A percentile compares a stretch with the other conserved stretches of the same genome.
These are phyloP conservation scores for Backusella australiensis DNA, from an alignment of 192 early-diverging fungal species.

Conservation along the genomic window DNA sequence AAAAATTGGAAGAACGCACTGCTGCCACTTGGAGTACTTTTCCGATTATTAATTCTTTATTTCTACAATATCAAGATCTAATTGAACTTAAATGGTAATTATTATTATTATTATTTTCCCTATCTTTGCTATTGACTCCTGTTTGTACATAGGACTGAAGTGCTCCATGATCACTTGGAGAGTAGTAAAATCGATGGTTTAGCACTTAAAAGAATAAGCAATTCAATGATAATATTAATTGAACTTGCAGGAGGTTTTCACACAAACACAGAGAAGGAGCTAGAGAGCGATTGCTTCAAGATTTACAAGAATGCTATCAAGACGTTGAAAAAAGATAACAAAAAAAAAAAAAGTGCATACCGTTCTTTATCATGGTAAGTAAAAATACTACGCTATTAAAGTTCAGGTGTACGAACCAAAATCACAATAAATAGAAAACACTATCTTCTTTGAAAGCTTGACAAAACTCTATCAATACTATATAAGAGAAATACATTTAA, in stretches of 20 bases:
- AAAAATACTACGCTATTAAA: neutral
- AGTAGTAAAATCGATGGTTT: neutral
- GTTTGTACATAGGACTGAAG: neutral
- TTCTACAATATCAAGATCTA: neutral
- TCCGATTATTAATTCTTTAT: neutral
- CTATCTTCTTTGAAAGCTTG: conserved; percentile 3
- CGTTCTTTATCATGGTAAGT: neutral
- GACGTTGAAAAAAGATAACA: neutral
- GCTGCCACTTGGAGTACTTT: conserved; percentile 6
- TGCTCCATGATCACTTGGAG: neutral
- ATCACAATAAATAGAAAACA: neutral
- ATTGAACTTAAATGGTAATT: neutral
- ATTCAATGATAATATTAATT: neutral
- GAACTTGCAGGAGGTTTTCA: neutral
- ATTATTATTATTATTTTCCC: conserved; percentile 2
- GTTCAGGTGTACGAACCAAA: neutral
- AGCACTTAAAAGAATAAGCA: neutral
- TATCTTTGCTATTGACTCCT: neutral
- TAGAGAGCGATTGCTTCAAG: neutral
- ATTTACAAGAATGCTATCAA: neutral
- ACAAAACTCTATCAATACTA: neutral
- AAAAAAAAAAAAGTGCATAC: neutral
- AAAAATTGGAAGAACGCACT: neutral
- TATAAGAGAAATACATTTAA: conserved; percentile 6
- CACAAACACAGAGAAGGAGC: conserved; percentile 4